Evolutionary conservation across 2,329 filamentous ascomycete genomes (phyloP).

Genomic region (Phaeosphaeriaceae sp.): DNA sequence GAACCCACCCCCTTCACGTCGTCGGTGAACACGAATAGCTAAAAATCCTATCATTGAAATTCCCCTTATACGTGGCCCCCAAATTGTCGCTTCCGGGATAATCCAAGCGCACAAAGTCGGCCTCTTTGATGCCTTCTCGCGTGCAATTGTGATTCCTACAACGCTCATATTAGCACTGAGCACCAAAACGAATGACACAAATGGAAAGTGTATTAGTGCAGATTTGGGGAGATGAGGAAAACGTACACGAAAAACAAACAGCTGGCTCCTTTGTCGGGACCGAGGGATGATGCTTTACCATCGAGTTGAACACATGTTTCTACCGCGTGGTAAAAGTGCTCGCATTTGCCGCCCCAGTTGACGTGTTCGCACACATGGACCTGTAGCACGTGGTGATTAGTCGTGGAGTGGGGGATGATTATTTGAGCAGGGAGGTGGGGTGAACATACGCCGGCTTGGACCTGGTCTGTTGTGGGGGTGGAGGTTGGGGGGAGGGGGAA

Average conservation of each 20-base stretch:
- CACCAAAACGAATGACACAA: background rate
- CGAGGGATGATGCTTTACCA: constrained; percentile 21
- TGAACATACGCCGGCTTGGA: constrained; percentile 6
- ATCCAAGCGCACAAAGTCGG: constrained; percentile 11
- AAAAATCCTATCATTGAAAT: constrained; percentile 26
- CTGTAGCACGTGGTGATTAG: constrained; percentile 11
- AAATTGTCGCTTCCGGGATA: constrained; percentile 26
- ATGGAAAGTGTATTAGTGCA: too few species aligned
- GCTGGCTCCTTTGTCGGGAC: constrained; percentile 28
- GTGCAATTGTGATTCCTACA: constrained; percentile 25
- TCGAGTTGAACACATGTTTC: constrained; percentile 25
- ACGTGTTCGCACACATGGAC: constrained; percentile 34
- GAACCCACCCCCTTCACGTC: background rate
- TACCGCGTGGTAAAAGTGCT: constrained; percentile 8
- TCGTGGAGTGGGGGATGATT: background rate
- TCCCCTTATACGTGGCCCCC: constrained; percentile 14
- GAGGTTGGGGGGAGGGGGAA: constrained; percentile 1
- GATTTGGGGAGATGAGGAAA: background rate
- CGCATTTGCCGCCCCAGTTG: constrained; percentile 31
- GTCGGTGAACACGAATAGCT: constrained; percentile 20
- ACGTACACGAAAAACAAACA: constrained; percentile 41
- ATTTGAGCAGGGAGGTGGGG: background rate
- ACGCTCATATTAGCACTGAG: background rate
- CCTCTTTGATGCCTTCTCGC: constrained; percentile 11
- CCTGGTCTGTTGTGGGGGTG: background rate